Base-by-base conservation (phyloP, 768 basidiomycete genomes). In the Calocera viscosa region DNA sequence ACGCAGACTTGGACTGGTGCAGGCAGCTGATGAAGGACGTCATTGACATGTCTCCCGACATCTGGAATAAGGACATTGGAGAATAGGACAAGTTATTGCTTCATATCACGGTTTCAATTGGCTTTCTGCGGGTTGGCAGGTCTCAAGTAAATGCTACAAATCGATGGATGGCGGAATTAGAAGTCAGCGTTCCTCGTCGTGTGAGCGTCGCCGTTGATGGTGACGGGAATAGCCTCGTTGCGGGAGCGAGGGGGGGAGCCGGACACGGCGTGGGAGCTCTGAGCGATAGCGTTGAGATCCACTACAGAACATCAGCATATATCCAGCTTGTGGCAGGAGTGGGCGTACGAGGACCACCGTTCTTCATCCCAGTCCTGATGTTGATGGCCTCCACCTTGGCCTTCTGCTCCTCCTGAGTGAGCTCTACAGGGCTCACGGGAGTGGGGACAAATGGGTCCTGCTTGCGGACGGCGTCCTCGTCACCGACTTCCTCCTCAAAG, bases 241-340 rank as follows among this genome's bases (percentile, higher is more conserved):
- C 75, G 40, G 80, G 86, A 69, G 83, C 87, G 68, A 76, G 77
- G 69, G 83, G 84, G 73, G 2, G 53, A 60, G 53, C 53, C 53
- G 38, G 74, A 71, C 47, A 78, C 73, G n/a, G 76, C 91, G 68
- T 81, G 82, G 10, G 90, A 92, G 66, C 90, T 90, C 71, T 90
- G 85, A 16, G 92, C 92, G 72, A 94, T 94, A 66, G 86, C 80
- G 35, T 83, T 81, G 67, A 94, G 82, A 76, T 93, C 89, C 47
- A 84, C 77, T 68, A 63, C 39, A 26, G 22, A 14, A 28, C 66
- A 67, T 40, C 1, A 35, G 53, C 32, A 38, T 69, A 60, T 10
- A 60, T 60, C 11, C 11, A 19, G 24, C 35, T 5, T 14, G 35
- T 11, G 2, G 53, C 26, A 63, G 60, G 8, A 60, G 19, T 26